Percentiles rank a stretch among this genome's conserved stretches.
Conservation (phyloP, 2,329 filamentous ascomycete genomes). For the Fusarium armeniacum region DNA sequence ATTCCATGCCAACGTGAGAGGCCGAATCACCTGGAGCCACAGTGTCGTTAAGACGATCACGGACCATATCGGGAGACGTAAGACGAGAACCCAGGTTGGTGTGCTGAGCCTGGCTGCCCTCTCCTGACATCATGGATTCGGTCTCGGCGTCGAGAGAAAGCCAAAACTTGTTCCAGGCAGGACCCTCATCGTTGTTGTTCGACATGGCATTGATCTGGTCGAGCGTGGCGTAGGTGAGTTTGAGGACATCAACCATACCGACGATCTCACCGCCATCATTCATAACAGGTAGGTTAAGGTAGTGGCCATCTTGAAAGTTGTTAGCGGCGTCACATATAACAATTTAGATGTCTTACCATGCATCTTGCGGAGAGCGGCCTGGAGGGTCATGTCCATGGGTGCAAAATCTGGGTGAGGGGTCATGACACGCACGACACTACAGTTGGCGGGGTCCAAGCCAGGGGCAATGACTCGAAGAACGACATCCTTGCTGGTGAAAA, state of each 20-base stretch:
- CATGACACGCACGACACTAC: conserved; percentile 99
- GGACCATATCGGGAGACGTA: conserved; percentile 82
- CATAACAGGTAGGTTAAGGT: conserved; percentile 98
- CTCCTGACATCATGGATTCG: conserved; percentile 95
- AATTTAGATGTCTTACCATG: conserved; percentile 75
- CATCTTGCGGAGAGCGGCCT: conserved; percentile 98
- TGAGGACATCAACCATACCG: conserved; percentile 98
- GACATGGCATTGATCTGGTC: conserved; percentile 98
- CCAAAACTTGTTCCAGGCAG: conserved; percentile 99
- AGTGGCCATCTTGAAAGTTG: conserved; percentile 84
- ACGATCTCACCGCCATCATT: conserved; percentile 97
- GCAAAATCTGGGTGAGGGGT: conserved; percentile 99
- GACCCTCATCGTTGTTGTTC: conserved; percentile 84
- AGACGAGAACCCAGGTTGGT: conserved; percentile 77
- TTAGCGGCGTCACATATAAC: conserved; percentile 18
- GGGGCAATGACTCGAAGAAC: conserved; percentile 98
- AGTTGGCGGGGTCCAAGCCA: conserved; percentile 91
- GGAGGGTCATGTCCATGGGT: conserved; percentile 98
- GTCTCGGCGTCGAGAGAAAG: conserved; percentile 94
- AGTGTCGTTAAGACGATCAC: conserved; percentile 82
- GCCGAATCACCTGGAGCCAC: conserved; percentile 94
- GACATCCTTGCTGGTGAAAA: conserved; percentile 99
- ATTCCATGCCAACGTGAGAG: conserved; percentile 88
- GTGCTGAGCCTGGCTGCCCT: conserved; percentile 80
- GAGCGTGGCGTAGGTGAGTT: conserved; percentile 96